Conservation (phyloP, 805 yeast species). For the Yarrowia sp. region DNA sequence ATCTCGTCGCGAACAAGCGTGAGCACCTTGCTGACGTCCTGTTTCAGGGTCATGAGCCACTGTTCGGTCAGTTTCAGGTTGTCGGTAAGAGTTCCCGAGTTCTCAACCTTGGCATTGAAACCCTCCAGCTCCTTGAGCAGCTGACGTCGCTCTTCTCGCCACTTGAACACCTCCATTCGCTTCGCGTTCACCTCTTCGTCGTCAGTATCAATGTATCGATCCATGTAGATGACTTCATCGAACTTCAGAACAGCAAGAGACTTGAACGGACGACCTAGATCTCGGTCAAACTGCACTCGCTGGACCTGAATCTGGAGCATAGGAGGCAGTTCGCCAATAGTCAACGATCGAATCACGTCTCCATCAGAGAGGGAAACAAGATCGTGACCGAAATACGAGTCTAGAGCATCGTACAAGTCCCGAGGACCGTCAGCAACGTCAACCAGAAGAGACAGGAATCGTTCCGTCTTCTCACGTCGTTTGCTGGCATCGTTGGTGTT, state of each 20-base stretch:
- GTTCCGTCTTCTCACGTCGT: constrained; percentile 66
- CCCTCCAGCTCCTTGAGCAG: constrained; percentile 38
- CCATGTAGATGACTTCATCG: constrained; percentile 79
- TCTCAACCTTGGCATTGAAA: constrained; percentile 39
- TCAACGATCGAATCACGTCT: constrained; percentile 72
- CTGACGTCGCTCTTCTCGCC: constrained; percentile 57
- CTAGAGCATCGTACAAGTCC: constrained; percentile 88
- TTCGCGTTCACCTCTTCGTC: constrained; percentile 57
- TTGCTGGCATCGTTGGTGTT: constrained; percentile 48
- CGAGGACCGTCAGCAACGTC: constrained; percentile 89
- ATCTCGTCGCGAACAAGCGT: constrained; percentile 56
- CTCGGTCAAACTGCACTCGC: constrained; percentile 88
- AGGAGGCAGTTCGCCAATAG: constrained; percentile 75
- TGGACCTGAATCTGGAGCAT: constrained; percentile 92
- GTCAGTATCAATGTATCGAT: constrained; percentile 79
- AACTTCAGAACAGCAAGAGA: constrained; percentile 83
- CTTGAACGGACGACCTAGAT: constrained; percentile 75
- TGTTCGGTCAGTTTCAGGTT: constrained; percentile 63
- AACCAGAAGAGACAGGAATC: constrained; percentile 81
- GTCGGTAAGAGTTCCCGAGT: constrained; percentile 59
- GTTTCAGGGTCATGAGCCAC: constrained; percentile 56
- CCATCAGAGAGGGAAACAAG: constrained; percentile 70
- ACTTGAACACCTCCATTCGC: constrained; percentile 61
- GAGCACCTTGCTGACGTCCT: constrained; percentile 22
- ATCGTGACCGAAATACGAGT: constrained; percentile 79